These are phyloP conservation scores for Stephanodiscus minutulus DNA, from an alignment of 108 stramenopile species.

Conservation along the genomic window DNA sequence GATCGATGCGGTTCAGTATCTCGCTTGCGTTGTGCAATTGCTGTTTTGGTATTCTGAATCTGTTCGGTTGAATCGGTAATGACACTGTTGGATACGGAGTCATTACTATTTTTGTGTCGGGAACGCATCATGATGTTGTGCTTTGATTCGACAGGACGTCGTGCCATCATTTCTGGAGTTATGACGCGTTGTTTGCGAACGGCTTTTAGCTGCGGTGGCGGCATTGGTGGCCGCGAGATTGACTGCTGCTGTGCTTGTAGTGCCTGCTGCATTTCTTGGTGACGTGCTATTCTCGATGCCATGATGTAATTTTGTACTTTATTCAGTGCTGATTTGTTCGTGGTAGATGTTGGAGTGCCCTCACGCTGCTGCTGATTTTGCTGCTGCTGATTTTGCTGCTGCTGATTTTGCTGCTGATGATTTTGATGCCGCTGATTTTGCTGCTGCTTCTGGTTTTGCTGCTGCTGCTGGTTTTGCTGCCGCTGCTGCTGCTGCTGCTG, in stretches of 20 bases:
- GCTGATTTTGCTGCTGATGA: neutral
- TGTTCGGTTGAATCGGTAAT: constrained; percentile 12
- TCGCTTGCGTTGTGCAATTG: neutral
- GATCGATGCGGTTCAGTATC: neutral
- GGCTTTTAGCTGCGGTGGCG: neutral
- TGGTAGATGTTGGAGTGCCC: neutral
- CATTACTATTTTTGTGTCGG: neutral
- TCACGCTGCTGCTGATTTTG: constrained; percentile 3
- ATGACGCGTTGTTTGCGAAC: constrained; percentile 9
- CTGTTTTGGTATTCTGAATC: constrained; percentile 7
- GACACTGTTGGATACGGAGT: constrained; percentile 11
- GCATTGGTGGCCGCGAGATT: neutral
- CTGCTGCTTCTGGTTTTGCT: too few species aligned
- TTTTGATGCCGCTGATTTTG: too few species aligned
- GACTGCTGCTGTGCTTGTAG: neutral
- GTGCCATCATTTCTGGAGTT: constrained; percentile 15
- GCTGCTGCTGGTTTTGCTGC: too few species aligned
- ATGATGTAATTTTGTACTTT: neutral
- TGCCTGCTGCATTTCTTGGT: neutral
- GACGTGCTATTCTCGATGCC: constrained; percentile 1
- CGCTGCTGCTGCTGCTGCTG: too few species aligned
- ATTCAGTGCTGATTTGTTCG: neutral
- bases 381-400: neutral
- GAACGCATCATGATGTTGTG: constrained; percentile 28
- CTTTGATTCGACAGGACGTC: constrained; percentile 17